phyloP scores from a whole-genome alignment of 768 basidiomycete genomes.

The Collybia nuda region DNA sequence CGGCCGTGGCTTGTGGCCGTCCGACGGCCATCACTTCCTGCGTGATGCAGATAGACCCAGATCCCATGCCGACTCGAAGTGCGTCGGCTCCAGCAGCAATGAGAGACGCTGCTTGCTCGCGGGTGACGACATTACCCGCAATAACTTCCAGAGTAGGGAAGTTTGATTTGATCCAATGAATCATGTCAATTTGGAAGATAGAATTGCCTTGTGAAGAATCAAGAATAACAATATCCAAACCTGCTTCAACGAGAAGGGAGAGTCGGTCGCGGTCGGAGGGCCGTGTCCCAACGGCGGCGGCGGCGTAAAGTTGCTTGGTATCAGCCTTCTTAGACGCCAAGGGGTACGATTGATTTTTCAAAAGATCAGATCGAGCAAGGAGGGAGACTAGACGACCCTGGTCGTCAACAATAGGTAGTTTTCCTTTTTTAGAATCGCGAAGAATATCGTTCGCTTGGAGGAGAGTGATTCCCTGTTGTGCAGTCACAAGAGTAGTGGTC shows the following conservation, averaged over 20 bases:
- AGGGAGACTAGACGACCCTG: slow-evolving; percentile 65
- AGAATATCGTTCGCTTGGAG: slow-evolving; percentile 91
- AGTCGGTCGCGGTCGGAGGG: slow-evolving; percentile 86
- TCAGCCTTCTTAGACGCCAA: slow-evolving; percentile 89
- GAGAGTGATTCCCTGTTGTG: slow-evolving; percentile 85
- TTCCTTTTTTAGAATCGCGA: slow-evolving; percentile 96
- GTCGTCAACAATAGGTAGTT: slow-evolving; percentile 72
- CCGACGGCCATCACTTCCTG: slow-evolving; percentile 99
- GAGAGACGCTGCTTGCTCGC: slow-evolving; percentile 93
- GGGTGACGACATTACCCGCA: slow-evolving; percentile 96
- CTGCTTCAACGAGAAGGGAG: slow-evolving; percentile 84
- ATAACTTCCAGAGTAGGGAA: slow-evolving; percentile 90
- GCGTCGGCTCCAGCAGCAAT: slow-evolving; percentile 95
- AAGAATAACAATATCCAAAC: slow-evolving; percentile 91
- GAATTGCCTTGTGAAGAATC: slow-evolving; percentile 99
- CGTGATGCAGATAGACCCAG: slow-evolving; percentile 98
- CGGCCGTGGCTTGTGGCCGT: slow-evolving; percentile 96
- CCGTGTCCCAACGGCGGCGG: slow-evolving; percentile 93
- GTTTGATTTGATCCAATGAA: slow-evolving; percentile 86
- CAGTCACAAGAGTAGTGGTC: slow-evolving; percentile 88
- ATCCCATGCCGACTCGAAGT: slow-evolving; percentile 97
- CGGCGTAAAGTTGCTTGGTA: slow-evolving; percentile 94
- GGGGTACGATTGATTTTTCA: slow-evolving; percentile 97
- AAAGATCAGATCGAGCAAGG: slow-evolving; percentile 92
- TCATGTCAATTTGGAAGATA: slow-evolving; percentile 90